Conservation (phyloP, 495 filamentous ascomycete species). For the Penicillium malachiteum region DNA sequence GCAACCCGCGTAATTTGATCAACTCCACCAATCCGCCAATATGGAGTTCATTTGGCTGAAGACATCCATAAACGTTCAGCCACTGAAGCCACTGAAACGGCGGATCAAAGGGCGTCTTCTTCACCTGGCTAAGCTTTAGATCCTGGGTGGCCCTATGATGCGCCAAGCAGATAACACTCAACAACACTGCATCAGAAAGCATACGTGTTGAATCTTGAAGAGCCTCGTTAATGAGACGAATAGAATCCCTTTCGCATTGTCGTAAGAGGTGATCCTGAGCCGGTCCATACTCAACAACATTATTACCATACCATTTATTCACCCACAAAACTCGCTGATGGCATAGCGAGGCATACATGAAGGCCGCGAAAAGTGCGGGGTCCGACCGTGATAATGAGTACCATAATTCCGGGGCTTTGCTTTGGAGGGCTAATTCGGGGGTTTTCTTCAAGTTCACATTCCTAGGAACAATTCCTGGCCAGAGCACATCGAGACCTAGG, state of each 20-base stretch:
- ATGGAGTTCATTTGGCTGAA: conserved; percentile 39
- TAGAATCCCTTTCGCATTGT: conserved; percentile 37
- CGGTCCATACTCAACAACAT: conserved; percentile 15
- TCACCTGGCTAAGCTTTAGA: background rate
- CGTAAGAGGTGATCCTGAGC: conserved; percentile 30
- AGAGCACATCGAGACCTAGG: conserved; percentile 30
- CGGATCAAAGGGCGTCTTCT: conserved; percentile 32
- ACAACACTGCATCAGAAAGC: conserved; percentile 35
- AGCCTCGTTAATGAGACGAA: conserved; percentile 37
- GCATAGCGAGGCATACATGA: conserved; percentile 40
- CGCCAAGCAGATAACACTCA: conserved; percentile 44
- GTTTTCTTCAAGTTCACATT: conserved; percentile 1
- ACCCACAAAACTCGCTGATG: conserved; percentile 41
- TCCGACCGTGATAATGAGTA: conserved; percentile 37
- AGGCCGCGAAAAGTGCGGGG: conserved; percentile 37
- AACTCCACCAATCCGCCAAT: conserved; percentile 37
- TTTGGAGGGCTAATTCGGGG: background rate
- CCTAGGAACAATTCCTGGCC: conserved; percentile 35
- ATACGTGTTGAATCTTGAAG: conserved; percentile 32
- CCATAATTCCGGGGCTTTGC: conserved; percentile 20
- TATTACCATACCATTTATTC: conserved; percentile 24
- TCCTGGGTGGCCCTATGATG: conserved; percentile 30
- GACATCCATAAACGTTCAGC: conserved; percentile 42
- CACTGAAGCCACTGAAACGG: conserved; percentile 43
- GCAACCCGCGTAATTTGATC: conserved; percentile 34